These are phyloP conservation scores for Cladosporium velox DNA, from an alignment of 2,329 filamentous ascomycete genomes.

Conservation along the genomic window DNA sequence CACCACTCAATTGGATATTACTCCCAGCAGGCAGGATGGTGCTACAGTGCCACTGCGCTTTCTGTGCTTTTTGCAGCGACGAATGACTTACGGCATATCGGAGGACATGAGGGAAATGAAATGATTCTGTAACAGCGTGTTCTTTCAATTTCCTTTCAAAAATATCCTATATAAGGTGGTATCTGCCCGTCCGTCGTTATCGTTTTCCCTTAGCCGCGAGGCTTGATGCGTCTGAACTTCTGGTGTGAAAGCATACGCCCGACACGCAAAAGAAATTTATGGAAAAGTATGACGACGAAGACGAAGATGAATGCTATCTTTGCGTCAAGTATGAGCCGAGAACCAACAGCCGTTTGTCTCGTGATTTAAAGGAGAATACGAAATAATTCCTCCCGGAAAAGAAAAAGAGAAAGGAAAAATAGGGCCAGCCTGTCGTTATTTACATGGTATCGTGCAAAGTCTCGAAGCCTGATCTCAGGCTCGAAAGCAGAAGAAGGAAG, in stretches of 20 bases:
- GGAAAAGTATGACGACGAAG: background rate
- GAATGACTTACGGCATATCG: too few relatives aligned
- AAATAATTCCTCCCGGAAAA: background rate
- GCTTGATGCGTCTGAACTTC: background rate
- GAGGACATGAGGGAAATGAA: background rate
- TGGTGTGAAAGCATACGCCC: background rate
- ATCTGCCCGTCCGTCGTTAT: background rate
- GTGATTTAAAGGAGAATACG: background rate
- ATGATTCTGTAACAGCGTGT: background rate
- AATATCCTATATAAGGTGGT: background rate
- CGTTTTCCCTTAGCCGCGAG: background rate
- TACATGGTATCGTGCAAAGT: background rate
- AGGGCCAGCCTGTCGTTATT: background rate
- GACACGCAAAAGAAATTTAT: background rate
- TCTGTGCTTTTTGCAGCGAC: too few relatives aligned
- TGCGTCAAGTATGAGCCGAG: background rate
- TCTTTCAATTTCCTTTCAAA: background rate
- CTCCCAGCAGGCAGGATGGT: too few relatives aligned
- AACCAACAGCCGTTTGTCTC: background rate
- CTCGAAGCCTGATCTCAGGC: background rate
- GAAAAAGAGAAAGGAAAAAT: background rate
- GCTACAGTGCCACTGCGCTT: too few relatives aligned
- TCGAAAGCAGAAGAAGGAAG: background rate
- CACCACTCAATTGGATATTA: background rate
- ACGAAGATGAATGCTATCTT: background rate